Conservation (phyloP, 2,329 filamentous ascomycete genomes). For the Aspergillus udagawae region DNA sequence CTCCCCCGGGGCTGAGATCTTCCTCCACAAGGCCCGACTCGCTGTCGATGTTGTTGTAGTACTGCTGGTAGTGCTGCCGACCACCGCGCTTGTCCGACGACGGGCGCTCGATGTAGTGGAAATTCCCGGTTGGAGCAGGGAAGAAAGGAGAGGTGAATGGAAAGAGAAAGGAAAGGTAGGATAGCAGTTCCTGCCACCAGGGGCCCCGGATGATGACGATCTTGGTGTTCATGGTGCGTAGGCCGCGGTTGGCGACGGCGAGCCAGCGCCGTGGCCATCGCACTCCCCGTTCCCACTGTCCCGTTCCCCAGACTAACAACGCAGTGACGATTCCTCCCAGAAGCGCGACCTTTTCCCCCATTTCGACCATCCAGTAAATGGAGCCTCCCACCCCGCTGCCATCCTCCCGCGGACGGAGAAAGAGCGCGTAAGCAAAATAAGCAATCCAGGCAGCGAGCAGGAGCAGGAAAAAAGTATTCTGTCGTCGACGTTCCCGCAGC, state of each 20-base stretch:
- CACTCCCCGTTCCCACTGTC: constrained; percentile 93
- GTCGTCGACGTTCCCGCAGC: constrained; percentile 77
- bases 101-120: constrained; percentile 69
- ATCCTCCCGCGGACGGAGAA: constrained; percentile 93
- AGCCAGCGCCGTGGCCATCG: constrained; percentile 93
- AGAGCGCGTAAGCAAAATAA: constrained; percentile 84
- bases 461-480: constrained; percentile 88
- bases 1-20: constrained; percentile 82
- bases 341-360: constrained; percentile 83
- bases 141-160: constrained; percentile 68
- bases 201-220: constrained; percentile 81
- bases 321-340: constrained; percentile 86
- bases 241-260: constrained; percentile 78
- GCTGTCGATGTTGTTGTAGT: constrained; percentile 56
- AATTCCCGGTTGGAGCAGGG: constrained; percentile 61
- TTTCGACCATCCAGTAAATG: constrained; percentile 94
- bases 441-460: constrained; percentile 75
- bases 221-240: constrained; percentile 93
- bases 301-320: constrained; percentile 85
- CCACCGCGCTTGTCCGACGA: constrained; percentile 36
- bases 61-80: constrained; percentile 31
- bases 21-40: constrained; percentile 69
- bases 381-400: constrained; percentile 85
- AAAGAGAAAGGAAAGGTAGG: constrained; percentile 70
- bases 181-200: constrained; percentile 74